Evolutionary conservation across 2,329 filamentous ascomycete genomes (phyloP).

Genomic region (Pestalotiopsis fici): DNA sequence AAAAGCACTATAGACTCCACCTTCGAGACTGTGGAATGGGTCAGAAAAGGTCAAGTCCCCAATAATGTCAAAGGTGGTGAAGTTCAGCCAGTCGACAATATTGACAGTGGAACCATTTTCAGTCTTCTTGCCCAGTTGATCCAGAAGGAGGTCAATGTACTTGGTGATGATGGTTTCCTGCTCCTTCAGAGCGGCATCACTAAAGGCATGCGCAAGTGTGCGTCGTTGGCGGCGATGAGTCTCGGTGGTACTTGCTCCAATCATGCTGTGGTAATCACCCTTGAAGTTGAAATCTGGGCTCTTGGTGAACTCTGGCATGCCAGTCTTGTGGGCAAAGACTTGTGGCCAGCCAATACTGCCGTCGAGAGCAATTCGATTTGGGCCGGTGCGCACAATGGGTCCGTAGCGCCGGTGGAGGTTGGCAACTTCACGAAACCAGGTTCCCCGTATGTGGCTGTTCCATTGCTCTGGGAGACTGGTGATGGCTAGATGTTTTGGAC

Average conservation of each 20-base stretch:
- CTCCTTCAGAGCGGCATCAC: constrained; percentile 30
- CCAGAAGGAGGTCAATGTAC: constrained; percentile 30
- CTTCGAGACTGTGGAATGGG: neutral
- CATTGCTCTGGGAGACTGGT: neutral
- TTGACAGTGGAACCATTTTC: neutral
- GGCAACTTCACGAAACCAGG: neutral
- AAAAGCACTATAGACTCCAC: neutral
- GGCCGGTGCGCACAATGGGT: neutral
- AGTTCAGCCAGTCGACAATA: neutral
- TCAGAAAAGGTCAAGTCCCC: neutral
- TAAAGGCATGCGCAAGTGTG: constrained; percentile 31
- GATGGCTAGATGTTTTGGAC: neutral
- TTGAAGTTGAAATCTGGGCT: neutral
- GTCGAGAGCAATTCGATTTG: neutral
- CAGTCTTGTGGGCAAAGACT: neutral
- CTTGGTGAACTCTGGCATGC: neutral
- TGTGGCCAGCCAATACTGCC: neutral
- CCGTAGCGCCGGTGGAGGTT: neutral
- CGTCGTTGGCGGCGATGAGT: constrained; percentile 12
- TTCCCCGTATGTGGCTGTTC: neutral
- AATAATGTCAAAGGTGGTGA: neutral
- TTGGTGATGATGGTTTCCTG: constrained; percentile 32
- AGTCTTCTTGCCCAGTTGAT: constrained; percentile 18
- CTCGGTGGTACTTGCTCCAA: neutral
- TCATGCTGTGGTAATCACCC: neutral